A percentile compares a stretch with the other conserved stretches of the same genome.
Evolutionary conservation across 1,139 yeast species (phyloP).

Genomic region (Zygosaccharomyces pseudobailii): DNA sequence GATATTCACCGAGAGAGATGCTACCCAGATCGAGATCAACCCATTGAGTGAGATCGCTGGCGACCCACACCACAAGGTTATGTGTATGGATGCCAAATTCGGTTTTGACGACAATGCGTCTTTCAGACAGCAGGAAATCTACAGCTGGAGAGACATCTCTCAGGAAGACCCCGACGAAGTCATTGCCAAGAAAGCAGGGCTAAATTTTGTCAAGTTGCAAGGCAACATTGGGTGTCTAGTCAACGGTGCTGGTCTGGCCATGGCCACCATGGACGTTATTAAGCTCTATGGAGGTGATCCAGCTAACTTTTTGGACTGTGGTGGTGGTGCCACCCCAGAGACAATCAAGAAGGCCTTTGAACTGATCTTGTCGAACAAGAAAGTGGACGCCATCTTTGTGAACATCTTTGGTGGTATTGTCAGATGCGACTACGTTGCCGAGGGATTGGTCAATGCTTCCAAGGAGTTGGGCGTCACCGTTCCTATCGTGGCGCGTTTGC

Average conservation of each 20-base stretch:
- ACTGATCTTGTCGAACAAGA: constrained; percentile 82
- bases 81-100: constrained; percentile 99
- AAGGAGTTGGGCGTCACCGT: constrained; percentile 83
- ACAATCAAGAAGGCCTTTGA: constrained; percentile 97
- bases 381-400: constrained; percentile 93
- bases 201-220: constrained; percentile 94
- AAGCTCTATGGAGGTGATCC: constrained; percentile 98
- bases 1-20: constrained; percentile 85
- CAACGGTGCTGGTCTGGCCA: constrained; percentile 99
- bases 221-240: constrained; percentile 98
- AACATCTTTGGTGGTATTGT: constrained; percentile 99
- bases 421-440: constrained; percentile 97
- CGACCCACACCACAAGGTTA: constrained; percentile 53
- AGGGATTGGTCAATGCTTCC: constrained; percentile 92
- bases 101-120: constrained; percentile 96
- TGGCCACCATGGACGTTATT: constrained; percentile 99
- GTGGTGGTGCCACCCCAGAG: constrained; percentile 99
- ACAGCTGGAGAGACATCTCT: constrained; percentile 92
- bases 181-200: constrained; percentile 82
- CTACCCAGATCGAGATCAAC: constrained; percentile 97
- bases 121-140: constrained; percentile 92
- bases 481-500: constrained; percentile 96
- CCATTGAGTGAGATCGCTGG: constrained; percentile 86
- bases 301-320: constrained; percentile 98
- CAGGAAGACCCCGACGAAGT: constrained; percentile 99